These are phyloP conservation scores for Pseudofabraea citricarpa DNA, from an alignment of 2,329 filamentous ascomycete species.

Conservation along the genomic window DNA sequence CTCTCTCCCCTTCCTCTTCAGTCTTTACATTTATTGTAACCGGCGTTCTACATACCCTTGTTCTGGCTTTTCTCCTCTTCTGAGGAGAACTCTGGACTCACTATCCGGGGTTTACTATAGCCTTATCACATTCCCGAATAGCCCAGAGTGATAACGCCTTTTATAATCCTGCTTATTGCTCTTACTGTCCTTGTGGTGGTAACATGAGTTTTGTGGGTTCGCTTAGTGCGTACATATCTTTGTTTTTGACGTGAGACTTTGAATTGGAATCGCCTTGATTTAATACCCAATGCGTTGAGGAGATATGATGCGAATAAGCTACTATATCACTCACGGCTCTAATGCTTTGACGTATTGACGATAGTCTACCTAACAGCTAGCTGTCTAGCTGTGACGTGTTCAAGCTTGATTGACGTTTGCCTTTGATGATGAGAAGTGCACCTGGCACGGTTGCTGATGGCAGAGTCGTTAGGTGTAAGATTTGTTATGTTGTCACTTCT, in stretches of 20 bases:
- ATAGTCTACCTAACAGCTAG: no score
- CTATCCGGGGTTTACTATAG: constrained; percentile 14
- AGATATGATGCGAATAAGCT: no score
- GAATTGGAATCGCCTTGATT: no score
- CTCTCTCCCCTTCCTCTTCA: constrained; percentile 13
- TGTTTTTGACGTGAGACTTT: not conserved
- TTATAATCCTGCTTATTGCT: constrained; percentile 27
- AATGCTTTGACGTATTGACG: no score
- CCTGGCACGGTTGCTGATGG: no score
- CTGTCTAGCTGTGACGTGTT: no score
- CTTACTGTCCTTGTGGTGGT: constrained; percentile 5
- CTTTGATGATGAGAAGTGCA: no score
- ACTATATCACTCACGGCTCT: no score
- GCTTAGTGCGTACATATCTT: constrained; percentile 25
- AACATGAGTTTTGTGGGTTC: constrained; percentile 21
- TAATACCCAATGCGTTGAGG: no score
- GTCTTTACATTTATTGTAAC: constrained; percentile 14
- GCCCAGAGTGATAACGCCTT: constrained; percentile 22
- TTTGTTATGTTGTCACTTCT: no score
- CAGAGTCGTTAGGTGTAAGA: no score
- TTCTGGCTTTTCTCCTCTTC: constrained; percentile 20
- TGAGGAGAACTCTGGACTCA: constrained; percentile 14
- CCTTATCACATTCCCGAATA: constrained; percentile 23
- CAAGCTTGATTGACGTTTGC: no score
- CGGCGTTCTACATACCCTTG: constrained; percentile 25